Percentiles rank a stretch among this genome's conserved stretches.
Conservation (phyloP, 2,329 filamentous ascomycete genomes). For the Exophiala alcalophila region DNA sequence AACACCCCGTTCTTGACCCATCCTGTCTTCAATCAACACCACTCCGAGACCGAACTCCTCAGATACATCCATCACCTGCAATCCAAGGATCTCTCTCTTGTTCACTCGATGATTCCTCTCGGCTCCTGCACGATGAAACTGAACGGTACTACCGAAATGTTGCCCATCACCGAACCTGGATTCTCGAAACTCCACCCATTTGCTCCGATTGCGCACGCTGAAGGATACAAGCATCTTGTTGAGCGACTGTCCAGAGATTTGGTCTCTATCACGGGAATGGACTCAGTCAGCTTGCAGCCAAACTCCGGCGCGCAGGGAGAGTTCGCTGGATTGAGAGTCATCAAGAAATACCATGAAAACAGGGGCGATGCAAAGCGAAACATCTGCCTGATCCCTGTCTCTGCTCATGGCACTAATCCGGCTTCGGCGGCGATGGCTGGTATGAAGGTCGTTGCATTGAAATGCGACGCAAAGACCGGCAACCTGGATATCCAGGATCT, state of each 20-base stretch:
- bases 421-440: slow-evolving; percentile 94
- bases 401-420: slow-evolving; percentile 93
- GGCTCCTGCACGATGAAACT: slow-evolving; percentile 99
- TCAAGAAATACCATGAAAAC: slow-evolving; percentile 76
- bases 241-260: slow-evolving; percentile 71
- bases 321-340: slow-evolving; percentile 83
- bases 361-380: slow-evolving; percentile 67
- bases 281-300: slow-evolving; percentile 83
- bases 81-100: slow-evolving; percentile 88
- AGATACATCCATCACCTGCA: slow-evolving; percentile 91
- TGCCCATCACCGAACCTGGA: slow-evolving; percentile 72
- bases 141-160: slow-evolving; percentile 91
- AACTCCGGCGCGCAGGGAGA: slow-evolving; percentile 97
- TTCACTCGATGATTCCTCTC: slow-evolving; percentile 96
- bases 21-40: slow-evolving; percentile 90
- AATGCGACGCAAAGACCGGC: slow-evolving; percentile 81
- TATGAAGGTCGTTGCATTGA: slow-evolving; percentile 89
- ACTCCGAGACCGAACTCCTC: slow-evolving; percentile 90
- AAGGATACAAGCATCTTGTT: slow-evolving; percentile 70
- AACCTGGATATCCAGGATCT: slow-evolving; percentile 87
- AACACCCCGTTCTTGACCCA: slow-evolving; percentile 77
- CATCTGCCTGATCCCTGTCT: slow-evolving; percentile 91
- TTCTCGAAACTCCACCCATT: slow-evolving; percentile 82
- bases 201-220: slow-evolving; percentile 59
- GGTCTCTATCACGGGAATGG: slow-evolving; percentile 81